phyloP scores from a whole-genome alignment of 768 basidiomycete species.

The Pleurotus sapidus region DNA sequence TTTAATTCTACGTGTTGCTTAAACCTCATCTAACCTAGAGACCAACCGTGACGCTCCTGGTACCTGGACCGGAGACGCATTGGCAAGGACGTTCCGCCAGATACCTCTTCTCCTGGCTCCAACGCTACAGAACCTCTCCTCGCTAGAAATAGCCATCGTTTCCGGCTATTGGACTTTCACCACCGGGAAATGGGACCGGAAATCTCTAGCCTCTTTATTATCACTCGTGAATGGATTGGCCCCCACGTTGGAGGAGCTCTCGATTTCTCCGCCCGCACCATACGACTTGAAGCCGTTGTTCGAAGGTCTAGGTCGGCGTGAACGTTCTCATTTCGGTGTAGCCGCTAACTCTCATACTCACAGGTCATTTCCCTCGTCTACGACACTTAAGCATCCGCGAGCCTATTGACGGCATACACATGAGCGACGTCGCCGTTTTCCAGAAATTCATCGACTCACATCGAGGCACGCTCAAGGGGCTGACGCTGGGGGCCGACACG shows the following conservation, averaged over 20 bases:
- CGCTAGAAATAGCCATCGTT: neutral
- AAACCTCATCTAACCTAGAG: neutral
- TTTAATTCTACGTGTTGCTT: neutral
- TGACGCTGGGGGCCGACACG: neutral
- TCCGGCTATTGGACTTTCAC: neutral
- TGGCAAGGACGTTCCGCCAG: neutral
- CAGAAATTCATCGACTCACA: conserved; percentile 2
- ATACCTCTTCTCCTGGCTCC: neutral
- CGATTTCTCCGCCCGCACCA: neutral
- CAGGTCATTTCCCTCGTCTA: neutral
- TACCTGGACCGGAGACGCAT: neutral
- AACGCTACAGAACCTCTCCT: neutral
- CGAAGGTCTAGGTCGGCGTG: neutral
- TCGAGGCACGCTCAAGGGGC: neutral
- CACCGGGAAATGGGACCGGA: neutral
- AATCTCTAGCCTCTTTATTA: neutral
- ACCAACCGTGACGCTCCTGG: neutral
- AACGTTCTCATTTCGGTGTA: too few relatives aligned
- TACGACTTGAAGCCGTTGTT: neutral
- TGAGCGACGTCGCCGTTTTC: neutral
- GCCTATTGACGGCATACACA: conserved; percentile 4
- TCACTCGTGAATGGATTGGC: neutral
- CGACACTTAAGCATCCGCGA: neutral
- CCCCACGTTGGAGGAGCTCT: neutral
- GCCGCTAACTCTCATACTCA: neutral